phyloP scores from a whole-genome alignment of 257 asterid genomes.

The Nicotiana noctiflora region DNA sequence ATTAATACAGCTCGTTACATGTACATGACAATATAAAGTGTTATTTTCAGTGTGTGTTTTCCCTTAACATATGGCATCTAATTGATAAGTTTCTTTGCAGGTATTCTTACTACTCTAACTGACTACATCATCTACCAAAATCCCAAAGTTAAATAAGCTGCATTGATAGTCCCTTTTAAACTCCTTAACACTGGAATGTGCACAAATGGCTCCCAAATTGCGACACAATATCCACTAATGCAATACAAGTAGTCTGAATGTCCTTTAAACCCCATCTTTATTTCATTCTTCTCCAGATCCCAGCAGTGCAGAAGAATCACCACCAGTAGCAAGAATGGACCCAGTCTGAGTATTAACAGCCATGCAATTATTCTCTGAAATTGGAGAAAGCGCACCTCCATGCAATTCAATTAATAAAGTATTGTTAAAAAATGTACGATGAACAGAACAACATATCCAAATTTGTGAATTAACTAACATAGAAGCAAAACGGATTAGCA shows the following conservation, averaged over 20 bases:
- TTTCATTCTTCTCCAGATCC: slow-evolving; percentile 40
- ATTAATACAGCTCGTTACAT: background rate
- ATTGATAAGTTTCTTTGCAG: background rate
- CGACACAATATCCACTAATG: slow-evolving; percentile 81
- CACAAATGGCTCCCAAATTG: slow-evolving; percentile 86
- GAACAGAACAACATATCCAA: too few relatives aligned
- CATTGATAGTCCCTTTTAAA: slow-evolving; percentile 19
- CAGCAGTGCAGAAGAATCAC: slow-evolving; percentile 96
- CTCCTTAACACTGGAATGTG: slow-evolving; percentile 65
- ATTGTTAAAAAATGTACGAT: too few relatives aligned
- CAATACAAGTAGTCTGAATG: slow-evolving; percentile 76
- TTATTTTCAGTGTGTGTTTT: background rate
- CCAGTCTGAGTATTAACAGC: slow-evolving; percentile 30
- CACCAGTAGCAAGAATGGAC: slow-evolving; percentile 84
- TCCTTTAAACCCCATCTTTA: slow-evolving; percentile 76
- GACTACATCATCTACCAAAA: background rate
- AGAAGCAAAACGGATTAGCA: too few relatives aligned
- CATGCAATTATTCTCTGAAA: too few relatives aligned
- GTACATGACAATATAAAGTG: background rate
- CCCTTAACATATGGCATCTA: background rate
- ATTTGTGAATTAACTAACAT: too few relatives aligned
- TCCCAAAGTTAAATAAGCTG: background rate
- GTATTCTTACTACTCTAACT: background rate
- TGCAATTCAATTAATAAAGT: too few relatives aligned
- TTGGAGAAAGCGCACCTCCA: too few relatives aligned